phyloP scores from a whole-genome alignment of 2,329 filamentous ascomycete genomes.

The Phialocephala subalpina region DNA sequence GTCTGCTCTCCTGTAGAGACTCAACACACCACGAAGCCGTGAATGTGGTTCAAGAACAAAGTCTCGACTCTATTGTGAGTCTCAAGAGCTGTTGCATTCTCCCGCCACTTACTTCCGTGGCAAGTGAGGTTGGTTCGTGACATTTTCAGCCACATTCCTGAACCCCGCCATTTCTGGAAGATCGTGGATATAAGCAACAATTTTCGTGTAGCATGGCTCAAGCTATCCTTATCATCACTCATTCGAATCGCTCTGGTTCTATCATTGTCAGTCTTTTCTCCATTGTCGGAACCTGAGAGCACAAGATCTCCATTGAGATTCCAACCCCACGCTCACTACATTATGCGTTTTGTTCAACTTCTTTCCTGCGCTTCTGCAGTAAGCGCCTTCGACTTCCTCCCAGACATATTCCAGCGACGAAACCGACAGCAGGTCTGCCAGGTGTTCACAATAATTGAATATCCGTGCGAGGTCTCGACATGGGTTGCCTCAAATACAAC shows the following conservation, averaged over 20 bases:
- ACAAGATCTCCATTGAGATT: not conserved
- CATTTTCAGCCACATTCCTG: not conserved
- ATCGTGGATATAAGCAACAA: not conserved
- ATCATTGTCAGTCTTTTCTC: not conserved
- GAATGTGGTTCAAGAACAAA: not conserved
- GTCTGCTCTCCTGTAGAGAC: too few species aligned
- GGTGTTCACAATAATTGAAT: not conserved
- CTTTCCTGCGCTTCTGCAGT: not conserved
- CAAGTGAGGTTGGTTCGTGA: not conserved
- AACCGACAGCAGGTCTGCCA: not conserved
- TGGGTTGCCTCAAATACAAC: not conserved
- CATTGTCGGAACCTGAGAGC: not conserved
- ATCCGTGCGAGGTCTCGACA: not conserved
- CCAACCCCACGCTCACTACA: not conserved
- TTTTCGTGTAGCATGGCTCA: not conserved
- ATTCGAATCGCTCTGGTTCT: not conserved
- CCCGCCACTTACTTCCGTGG: not conserved
- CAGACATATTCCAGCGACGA: not conserved
- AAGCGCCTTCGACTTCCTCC: not conserved
- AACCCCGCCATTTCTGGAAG: not conserved
- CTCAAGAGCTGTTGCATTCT: not conserved
- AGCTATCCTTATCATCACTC: not conserved
- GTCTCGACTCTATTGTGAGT: too few species aligned
- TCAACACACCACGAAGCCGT: not conserved
- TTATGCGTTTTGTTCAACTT: not conserved